These are phyloP conservation scores for Pyrenopolyporus hunteri DNA, from an alignment of 495 filamentous ascomycete species.

Conservation along the genomic window DNA sequence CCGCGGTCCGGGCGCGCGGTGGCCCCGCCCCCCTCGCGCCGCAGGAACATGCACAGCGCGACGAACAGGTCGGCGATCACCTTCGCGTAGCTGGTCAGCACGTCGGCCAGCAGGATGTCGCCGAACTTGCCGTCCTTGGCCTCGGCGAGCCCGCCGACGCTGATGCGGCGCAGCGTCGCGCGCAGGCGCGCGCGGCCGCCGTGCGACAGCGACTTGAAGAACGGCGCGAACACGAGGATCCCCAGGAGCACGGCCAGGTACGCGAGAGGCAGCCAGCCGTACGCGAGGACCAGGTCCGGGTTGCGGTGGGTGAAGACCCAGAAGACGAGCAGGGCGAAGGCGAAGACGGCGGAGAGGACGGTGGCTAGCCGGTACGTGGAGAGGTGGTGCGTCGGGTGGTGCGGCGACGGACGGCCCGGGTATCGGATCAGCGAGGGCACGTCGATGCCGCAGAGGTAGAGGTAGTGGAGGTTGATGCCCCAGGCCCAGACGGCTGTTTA, in stretches of 20 bases:
- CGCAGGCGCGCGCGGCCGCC: constrained; percentile 79
- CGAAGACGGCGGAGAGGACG: constrained; percentile 72
- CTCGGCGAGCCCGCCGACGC: constrained; percentile 80
- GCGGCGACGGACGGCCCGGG: constrained; percentile 66
- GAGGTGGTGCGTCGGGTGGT: constrained; percentile 73
- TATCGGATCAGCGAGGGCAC: constrained; percentile 81
- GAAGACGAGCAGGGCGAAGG: constrained; percentile 74
- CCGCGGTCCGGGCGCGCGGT: constrained; percentile 80
- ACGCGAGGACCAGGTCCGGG: constrained; percentile 67
- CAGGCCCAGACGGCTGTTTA: constrained; percentile 84
- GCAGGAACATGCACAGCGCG: constrained; percentile 86
- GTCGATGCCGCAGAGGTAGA: constrained; percentile 76
- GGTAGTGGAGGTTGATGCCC: constrained; percentile 84
- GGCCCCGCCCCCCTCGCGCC: constrained; percentile 59
- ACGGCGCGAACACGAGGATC: constrained; percentile 73
- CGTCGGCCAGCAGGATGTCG: constrained; percentile 93
- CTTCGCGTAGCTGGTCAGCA: constrained; percentile 90
- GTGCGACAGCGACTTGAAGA: constrained; percentile 59
- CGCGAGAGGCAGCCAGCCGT: constrained; percentile 81
- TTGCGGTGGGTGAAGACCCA: constrained; percentile 78
- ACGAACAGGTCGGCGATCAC: constrained; percentile 90
- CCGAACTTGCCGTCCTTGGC: constrained; percentile 86
- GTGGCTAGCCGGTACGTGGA: constrained; percentile 84
- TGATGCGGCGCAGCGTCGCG: constrained; percentile 70
- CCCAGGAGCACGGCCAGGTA: constrained; percentile 73